phyloP scores from a whole-genome alignment of 805 yeast genomes.

The Teunomyces gatunensis region DNA sequence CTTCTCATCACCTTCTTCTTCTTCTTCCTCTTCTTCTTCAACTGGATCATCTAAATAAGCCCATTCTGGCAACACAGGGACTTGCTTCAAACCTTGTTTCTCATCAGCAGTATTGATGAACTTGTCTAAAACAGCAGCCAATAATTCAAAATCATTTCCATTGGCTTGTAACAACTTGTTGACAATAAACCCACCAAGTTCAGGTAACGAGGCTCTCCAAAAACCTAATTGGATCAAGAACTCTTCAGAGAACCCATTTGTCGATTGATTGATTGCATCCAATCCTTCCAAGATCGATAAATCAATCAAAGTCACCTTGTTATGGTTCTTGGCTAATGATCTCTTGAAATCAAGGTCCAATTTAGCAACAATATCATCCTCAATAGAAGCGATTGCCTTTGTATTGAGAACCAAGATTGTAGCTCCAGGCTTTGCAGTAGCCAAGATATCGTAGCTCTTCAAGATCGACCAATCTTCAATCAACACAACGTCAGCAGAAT shows the following conservation, averaged over 20 bases:
- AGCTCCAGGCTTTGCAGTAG: conserved; percentile 56
- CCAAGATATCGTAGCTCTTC: conserved; percentile 57
- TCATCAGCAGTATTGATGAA: conserved; percentile 59
- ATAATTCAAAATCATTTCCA: conserved; percentile 76
- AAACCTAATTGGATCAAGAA: conserved; percentile 78
- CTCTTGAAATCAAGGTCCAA: conserved; percentile 55
- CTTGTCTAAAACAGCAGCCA: conserved; percentile 68
- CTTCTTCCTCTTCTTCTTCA: conserved; percentile 26
- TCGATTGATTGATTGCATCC: conserved; percentile 47
- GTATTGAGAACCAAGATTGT: conserved; percentile 47
- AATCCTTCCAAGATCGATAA: conserved; percentile 60
- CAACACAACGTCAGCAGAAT: conserved; percentile 60
- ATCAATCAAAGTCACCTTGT: conserved; percentile 59
- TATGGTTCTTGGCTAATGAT: conserved; percentile 49
- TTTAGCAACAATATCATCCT: conserved; percentile 49
- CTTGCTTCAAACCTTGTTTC: conserved; percentile 38
- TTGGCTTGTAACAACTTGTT: conserved; percentile 77
- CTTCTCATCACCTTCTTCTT: conserved; percentile 16
- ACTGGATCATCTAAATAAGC: conserved; percentile 33
- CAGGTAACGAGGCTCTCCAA: conserved; percentile 70
- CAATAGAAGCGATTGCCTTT: conserved; percentile 36
- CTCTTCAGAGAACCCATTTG: conserved; percentile 70
- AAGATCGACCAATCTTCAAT: conserved; percentile 62
- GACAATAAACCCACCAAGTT: conserved; percentile 61
- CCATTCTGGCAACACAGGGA: conserved; percentile 34